Evolutionary conservation across 257 asterid genomes (phyloP).

Genomic region (Cinchona pubescens): DNA sequence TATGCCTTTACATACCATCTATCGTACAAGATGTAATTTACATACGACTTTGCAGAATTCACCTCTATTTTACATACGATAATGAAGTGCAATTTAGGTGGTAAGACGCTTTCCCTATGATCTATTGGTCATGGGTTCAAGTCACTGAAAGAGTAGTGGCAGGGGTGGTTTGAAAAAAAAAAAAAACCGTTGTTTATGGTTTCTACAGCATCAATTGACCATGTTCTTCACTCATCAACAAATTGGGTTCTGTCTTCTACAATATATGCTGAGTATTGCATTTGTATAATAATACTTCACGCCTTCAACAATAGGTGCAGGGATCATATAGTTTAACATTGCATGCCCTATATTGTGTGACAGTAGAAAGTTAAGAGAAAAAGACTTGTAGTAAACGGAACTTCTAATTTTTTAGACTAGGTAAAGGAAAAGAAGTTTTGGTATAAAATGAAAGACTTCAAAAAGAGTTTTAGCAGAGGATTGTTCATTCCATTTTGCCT

Average conservation of each 20-base stretch:
- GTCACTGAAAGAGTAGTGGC: too few species aligned
- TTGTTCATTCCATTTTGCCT: neutral
- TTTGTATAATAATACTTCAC: neutral
- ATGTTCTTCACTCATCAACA: neutral
- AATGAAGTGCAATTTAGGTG: too few species aligned
- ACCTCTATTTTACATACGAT: too few species aligned
- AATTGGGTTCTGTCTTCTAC: neutral
- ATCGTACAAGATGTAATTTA: too few species aligned
- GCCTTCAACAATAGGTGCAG: neutral
- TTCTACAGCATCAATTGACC: neutral
- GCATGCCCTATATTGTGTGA: neutral
- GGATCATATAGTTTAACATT: neutral
- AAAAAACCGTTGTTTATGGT: too few species aligned
- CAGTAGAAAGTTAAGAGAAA: neutral
- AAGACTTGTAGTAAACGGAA: neutral
- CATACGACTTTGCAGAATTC: too few species aligned
- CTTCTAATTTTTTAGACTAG: neutral
- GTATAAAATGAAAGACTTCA: neutral
- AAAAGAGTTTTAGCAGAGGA: neutral
- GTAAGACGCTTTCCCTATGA: too few species aligned
- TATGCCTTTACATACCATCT: too few species aligned
- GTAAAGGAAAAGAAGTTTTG: neutral
- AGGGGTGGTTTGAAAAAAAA: too few species aligned
- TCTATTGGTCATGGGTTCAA: too few species aligned
- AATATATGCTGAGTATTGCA: neutral